Evolutionary conservation across 805 yeast species (phyloP), one percentile per base, ranked within the genome.

Genomic region (Ascoidea asiatica): DNA sequence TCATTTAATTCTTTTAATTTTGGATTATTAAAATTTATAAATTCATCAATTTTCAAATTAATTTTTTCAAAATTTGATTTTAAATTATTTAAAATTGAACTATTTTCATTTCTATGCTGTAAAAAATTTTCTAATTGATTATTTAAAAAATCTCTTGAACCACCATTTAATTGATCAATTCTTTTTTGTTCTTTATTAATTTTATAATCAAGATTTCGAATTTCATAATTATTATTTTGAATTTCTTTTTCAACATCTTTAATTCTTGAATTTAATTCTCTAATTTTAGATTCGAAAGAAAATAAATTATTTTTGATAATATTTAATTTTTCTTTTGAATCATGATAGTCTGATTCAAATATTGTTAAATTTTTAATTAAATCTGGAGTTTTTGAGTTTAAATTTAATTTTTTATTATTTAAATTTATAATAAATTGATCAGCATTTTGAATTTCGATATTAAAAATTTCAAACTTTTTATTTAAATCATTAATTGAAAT

Each of bases 81-180:
- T 21, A 13, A 36, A 7, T 21, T 52, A 41, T 37, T 42, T 38
- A 21, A 17, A 13, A 21, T 46, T 37, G 22, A 43, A 44, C 11
- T 46, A 48, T 39, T 49, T 50, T 43, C 50, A 43, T 53, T 48
- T 42, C 62, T 59, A n/a, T n/a, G n/a, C n/a, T n/a, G n/a, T n/a
- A n/a, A n/a, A n/a, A n/a, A n/a, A n/a, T n/a, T n/a, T n/a, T n/a
- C n/a, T 15, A 64, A 44, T 18, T 56, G 51, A 4, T 42, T 44
- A 21, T 64, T 50, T 19, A 57, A 49, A 5, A 22, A 17, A 6
- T 45, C 45, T 5, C 36, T 47, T 37, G 21, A 62, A 1, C 72
- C 75, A 15, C 75, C 77, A 44, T 64, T 63, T 5, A 63, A 56
- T 11, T 56, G 58, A 33, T 67, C 69, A 15, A 73, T 58, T 50